Base-by-base conservation (phyloP, 164 flowering plant genomes). In the Macadamia tetraphylla region DNA sequence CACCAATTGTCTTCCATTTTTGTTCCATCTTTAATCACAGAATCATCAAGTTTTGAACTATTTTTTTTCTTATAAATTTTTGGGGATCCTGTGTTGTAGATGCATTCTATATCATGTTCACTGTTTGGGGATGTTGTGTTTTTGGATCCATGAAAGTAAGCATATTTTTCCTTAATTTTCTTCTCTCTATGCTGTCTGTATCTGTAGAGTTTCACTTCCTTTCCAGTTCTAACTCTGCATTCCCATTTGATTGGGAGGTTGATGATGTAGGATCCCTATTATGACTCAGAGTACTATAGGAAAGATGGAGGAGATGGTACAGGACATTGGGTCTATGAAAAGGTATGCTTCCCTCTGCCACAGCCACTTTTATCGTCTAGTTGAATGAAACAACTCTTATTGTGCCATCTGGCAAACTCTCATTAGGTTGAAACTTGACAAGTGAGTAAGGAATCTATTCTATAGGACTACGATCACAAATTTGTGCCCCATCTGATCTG, bases 261-360 rank as follows among this genome's bases (percentile, higher is more conserved):
- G 12, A 3, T 68, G 60, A 32, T 76, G 43, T 68, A 89, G 98
- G 97, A 91, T 75, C 94, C 97, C 60, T 89, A 73, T 68, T 91
- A 93, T 73, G 97, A 93, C 76, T 81, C 90, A 10, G 97, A 93
- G 56, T 60, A 58, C 2, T 91, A 93, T 70, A 87, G 97, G 77
- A 73, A 73, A 80, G 95, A 93, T 75, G 98, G 98, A 58, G 98
- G 97, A 76, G 98, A 93, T 80, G 98, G 98, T 9, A 87, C 88
- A 18, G 96, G 94, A 11, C 82, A 85, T 70, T 93, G 98, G 96
- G 74, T 87, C 44, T 93, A 93, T 74, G 94, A 88, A 60, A 93
- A 87, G 92, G 98, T 88, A 78, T 29, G 60, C 31, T 18, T 64
- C n/a, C 58, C 35, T 23, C 15, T 52, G 40, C 49, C 9, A 2